A percentile compares a stretch with the other conserved stretches of the same genome.
phyloP scores from a whole-genome alignment of 768 basidiomycete genomes.

The Tricholoma sp. region DNA sequence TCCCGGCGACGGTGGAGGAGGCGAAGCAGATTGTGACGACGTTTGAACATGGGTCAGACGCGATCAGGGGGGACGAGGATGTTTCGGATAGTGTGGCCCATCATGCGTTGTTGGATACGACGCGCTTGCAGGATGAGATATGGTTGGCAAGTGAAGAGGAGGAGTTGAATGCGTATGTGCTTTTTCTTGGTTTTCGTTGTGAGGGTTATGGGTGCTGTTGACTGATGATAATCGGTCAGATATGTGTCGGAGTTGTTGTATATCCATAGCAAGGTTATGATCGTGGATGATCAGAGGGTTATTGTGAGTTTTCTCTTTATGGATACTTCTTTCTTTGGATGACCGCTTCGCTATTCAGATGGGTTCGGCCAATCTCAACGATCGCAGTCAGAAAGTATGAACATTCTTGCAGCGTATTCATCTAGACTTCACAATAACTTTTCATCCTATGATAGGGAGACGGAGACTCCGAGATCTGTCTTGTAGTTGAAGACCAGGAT shows the following conservation, averaged over 20 bases:
- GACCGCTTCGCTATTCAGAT: conserved; percentile 42
- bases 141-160: conserved; percentile 86
- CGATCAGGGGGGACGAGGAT: conserved; percentile 49
- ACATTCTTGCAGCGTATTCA: background rate
- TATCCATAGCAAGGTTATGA: conserved; percentile 89
- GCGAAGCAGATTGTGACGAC: conserved; percentile 28
- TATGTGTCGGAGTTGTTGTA: conserved; percentile 80
- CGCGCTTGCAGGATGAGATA: conserved; percentile 61
- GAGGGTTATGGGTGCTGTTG: background rate
- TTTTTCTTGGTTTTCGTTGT: conserved; percentile 4
- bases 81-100: conserved; percentile 79
- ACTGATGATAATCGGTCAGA: conserved; percentile 28
- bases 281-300: conserved; percentile 86
- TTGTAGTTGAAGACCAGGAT: conserved; percentile 88
- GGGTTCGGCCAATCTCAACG: conserved; percentile 92
- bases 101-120: conserved; percentile 65
- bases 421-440: background rate
- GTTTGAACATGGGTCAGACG: conserved; percentile 65
- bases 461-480: conserved; percentile 91
- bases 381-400: conserved; percentile 71
- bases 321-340: too few species aligned
- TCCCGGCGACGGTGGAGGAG: conserved; percentile 64
- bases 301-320: conserved; percentile 50
- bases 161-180: conserved; percentile 70
- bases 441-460: conserved; percentile 52